Conservation (phyloP, 2,329 filamentous ascomycete species). For the Neofusicoccum sp. region DNA sequence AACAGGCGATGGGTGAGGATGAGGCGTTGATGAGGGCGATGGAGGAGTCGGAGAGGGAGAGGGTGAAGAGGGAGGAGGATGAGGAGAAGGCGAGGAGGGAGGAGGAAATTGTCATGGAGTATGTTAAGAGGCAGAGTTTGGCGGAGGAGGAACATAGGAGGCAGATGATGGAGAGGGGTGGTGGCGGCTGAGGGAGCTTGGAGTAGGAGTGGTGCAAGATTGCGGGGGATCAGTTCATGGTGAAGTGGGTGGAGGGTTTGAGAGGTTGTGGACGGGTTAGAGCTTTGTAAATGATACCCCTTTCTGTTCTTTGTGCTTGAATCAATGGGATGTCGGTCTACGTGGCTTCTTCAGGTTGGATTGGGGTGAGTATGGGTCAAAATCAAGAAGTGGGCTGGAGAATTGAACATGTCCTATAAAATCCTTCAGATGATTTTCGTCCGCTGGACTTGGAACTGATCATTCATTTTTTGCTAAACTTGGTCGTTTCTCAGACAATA, state of each 20-base stretch:
- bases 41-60: slow-evolving; percentile 30
- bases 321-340: no score
- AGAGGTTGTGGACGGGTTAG: no score
- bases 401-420: no score
- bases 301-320: no score
- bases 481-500: no score
- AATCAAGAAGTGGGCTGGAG: no score
- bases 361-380: no score
- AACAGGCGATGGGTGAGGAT: slow-evolving; percentile 34
- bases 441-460: no score
- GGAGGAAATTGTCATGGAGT: slow-evolving; percentile 70
- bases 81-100: slow-evolving; percentile 54
- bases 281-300: no score
- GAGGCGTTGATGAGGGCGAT: slow-evolving; percentile 41
- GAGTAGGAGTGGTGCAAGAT: background rate
- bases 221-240: background rate
- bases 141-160: slow-evolving; percentile 62
- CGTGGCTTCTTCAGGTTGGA: no score
- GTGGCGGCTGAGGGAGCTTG: background rate
- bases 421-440: no score
- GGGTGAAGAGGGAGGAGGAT: slow-evolving; percentile 26
- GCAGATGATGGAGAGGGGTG: slow-evolving; percentile 35
- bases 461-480: no score
- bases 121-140: slow-evolving; percentile 75
- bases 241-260: background rate